Evolutionary conservation across 495 filamentous ascomycete genomes (phyloP).

Genomic region (Talaromyces stipitatus): DNA sequence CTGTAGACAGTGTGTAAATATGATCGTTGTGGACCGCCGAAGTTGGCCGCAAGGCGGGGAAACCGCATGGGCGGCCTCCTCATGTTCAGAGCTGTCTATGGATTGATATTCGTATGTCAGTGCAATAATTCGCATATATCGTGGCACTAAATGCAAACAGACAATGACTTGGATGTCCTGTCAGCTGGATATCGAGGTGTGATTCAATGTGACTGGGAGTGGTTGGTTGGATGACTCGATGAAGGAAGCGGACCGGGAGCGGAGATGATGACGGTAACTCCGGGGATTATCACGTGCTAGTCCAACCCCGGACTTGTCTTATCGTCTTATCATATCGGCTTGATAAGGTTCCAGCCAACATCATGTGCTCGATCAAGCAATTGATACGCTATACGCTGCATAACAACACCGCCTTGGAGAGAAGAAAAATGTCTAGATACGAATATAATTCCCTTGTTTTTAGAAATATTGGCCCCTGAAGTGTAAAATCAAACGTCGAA

Average conservation of each 20-base stretch:
- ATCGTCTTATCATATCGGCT: background rate
- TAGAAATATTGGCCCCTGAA: too few relatives aligned
- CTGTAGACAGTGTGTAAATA: background rate
- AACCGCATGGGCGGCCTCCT: conserved; percentile 5
- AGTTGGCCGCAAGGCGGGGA: conserved; percentile 2
- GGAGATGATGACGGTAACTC: background rate
- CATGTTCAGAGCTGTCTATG: background rate
- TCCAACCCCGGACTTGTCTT: background rate
- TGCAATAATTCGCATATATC: background rate
- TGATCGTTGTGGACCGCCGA: background rate
- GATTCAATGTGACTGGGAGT: background rate
- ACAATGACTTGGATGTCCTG: too few relatives aligned
- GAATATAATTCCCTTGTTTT: too few relatives aligned
- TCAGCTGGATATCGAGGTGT: background rate
- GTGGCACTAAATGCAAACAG: too few relatives aligned
- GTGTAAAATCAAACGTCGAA: too few relatives aligned
- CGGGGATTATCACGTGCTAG: background rate
- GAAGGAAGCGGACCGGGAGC: background rate
- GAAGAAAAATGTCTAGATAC: too few relatives aligned
- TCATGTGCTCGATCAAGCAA: background rate
- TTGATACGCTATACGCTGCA: background rate
- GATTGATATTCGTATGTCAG: background rate
- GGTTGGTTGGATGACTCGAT: background rate
- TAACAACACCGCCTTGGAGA: too few relatives aligned
- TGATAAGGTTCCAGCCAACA: background rate